Percentiles rank a stretch among this genome's conserved stretches.
Evolutionary conservation across 139 green algal species (phyloP).

Genomic region (Desmodesmus armatus): DNA sequence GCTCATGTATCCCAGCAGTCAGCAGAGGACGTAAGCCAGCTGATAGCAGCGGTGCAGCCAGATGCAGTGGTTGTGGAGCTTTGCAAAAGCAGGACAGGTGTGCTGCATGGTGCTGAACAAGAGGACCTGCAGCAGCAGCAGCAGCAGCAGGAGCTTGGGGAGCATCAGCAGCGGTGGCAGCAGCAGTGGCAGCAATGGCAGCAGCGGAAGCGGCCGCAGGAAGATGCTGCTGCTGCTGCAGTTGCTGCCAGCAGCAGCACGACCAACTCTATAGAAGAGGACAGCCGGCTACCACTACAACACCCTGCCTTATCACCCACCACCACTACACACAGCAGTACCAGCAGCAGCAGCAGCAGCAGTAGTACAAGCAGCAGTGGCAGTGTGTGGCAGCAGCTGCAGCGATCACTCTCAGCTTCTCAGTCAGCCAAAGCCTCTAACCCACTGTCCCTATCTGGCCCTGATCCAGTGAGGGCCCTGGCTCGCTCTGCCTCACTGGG

Average conservation of each 20-base stretch:
- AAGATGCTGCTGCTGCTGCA: not conserved
- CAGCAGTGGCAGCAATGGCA: constrained; percentile 17
- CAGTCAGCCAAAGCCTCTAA: constrained; percentile 47
- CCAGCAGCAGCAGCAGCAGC: constrained; percentile 27
- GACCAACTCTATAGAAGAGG: not conserved
- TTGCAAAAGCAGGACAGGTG: constrained; percentile 68
- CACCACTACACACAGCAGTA: not conserved
- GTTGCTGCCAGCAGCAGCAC: constrained; percentile 9
- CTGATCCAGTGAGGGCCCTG: constrained; percentile 60
- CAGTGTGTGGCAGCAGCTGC: not conserved
- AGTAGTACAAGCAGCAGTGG: not conserved
- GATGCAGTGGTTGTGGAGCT: constrained; percentile 85
- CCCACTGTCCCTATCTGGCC: constrained; percentile 58
- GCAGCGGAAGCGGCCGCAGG: constrained; percentile 12
- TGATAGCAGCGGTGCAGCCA: constrained; percentile 61
- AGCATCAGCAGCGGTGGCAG: not conserved
- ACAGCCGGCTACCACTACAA: not conserved
- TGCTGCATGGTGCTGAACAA: constrained; percentile 42
- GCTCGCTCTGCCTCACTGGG: constrained; percentile 68
- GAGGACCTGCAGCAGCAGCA: constrained; percentile 26
- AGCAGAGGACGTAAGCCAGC: constrained; percentile 10
- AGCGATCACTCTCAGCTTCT: not conserved
- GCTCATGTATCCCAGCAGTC: constrained; percentile 64
- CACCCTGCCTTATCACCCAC: not conserved
- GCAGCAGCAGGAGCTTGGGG: not conserved